Percentiles rank a stretch among this genome's conserved stretches.
Evolutionary conservation across 768 basidiomycete species (phyloP).

Genomic region (Auricularia sp.): DNA sequence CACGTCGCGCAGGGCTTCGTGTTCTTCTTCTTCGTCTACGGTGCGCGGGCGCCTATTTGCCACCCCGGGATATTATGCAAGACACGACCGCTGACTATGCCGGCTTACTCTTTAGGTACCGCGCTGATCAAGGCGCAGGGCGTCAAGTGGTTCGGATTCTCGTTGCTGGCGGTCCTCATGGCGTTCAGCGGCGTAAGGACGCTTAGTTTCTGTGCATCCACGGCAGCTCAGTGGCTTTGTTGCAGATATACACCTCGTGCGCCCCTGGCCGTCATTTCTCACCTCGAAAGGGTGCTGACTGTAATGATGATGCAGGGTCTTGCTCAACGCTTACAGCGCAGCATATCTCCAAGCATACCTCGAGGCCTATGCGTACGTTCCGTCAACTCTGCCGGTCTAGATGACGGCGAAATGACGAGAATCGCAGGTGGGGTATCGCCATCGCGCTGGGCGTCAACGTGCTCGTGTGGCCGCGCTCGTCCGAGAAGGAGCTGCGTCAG

Average conservation of each 20-base stretch:
- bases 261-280: background rate
- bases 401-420: no score
- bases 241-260: constrained; percentile 16
- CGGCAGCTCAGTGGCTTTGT: background rate
- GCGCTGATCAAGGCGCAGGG: constrained; percentile 20
- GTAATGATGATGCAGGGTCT: background rate
- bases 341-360: constrained; percentile 20
- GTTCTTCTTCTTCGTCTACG: constrained; percentile 20
- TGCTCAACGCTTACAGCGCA: constrained; percentile 11
- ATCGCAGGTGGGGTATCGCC: constrained; percentile 17
- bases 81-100: background rate
- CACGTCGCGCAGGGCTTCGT: constrained; percentile 23
- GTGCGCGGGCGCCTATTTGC: constrained; percentile 5
- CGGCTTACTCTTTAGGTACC: constrained; percentile 7
- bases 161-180: constrained; percentile 20
- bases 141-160: constrained; percentile 18
- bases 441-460: constrained; percentile 21
- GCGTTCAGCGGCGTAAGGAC: constrained; percentile 14
- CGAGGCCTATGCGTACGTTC: constrained; percentile 13
- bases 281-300: no score
- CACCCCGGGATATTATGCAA: background rate
- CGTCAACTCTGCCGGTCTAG: background rate
- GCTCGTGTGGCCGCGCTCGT: constrained; percentile 18
- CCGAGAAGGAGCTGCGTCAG: constrained; percentile 20
- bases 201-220: background rate